Percentiles rank a stretch among this genome's conserved stretches.
Conservation (phyloP, 495 filamentous ascomycete genomes). For the Neurospora sublineolata region DNA sequence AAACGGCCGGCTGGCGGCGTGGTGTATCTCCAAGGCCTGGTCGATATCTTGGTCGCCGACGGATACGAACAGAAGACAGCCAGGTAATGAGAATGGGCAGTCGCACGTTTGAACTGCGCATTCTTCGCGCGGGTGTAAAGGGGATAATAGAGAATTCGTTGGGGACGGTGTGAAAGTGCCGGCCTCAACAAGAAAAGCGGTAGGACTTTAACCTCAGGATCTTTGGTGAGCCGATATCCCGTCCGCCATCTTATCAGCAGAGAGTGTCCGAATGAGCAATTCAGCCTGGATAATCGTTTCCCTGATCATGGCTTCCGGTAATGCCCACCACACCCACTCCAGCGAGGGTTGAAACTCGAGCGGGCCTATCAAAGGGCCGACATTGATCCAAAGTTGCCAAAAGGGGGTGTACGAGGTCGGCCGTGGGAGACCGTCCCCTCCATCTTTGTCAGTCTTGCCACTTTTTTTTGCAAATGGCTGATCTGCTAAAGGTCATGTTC, state of each 20-base stretch:
- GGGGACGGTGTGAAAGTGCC: background rate
- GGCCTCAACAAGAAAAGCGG: background rate
- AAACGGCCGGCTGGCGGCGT: background rate
- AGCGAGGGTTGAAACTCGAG: background rate
- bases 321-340: background rate
- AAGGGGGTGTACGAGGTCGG: background rate
- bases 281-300: background rate
- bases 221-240: background rate
- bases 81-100: background rate
- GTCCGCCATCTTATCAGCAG: background rate
- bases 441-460: background rate
- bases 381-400: background rate
- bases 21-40: background rate
- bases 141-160: background rate
- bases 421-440: background rate
- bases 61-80: background rate
- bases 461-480: background rate
- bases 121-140: background rate
- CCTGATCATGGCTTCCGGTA: background rate
- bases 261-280: background rate
- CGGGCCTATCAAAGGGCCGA: background rate
- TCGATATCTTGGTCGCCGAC: background rate
- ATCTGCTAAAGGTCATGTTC: too few relatives aligned
- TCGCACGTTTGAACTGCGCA: background rate
- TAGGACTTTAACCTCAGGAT: background rate